Evolutionary conservation across 129 eudicot species (phyloP).

Genomic region (Deinandra increscens): DNA sequence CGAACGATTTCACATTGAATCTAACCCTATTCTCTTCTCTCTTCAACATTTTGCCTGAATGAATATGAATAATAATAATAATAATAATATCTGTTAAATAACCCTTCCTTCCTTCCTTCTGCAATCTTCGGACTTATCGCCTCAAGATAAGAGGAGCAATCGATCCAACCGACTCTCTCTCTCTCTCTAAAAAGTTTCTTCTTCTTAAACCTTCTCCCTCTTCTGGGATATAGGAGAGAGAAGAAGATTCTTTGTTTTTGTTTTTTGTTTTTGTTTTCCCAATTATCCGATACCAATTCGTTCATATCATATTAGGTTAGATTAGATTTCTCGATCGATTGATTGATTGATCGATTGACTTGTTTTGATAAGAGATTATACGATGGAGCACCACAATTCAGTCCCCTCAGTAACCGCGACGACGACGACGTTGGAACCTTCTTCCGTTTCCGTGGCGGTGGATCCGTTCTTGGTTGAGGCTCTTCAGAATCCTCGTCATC

Average conservation of each 20-base stretch:
- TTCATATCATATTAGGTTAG: not conserved
- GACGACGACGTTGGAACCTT: not conserved
- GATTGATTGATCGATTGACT: not conserved
- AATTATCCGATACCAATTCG: no score
- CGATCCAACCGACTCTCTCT: not conserved
- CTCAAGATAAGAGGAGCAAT: not conserved
- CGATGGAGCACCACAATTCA: conserved; percentile 3
- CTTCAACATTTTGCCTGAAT: no score
- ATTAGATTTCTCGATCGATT: not conserved
- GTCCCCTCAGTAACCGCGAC: not conserved
- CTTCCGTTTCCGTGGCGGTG: conserved; percentile 40
- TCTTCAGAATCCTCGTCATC: conserved; percentile 95
- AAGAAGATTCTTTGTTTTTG: conserved; percentile 1
- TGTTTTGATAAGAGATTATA: not conserved
- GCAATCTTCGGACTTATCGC: not conserved
- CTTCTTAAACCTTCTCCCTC: conserved; percentile 12
- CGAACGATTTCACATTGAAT: conserved; percentile 1
- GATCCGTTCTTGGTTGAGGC: conserved; percentile 93
- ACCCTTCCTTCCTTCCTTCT: no score
- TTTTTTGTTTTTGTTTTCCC: not conserved
- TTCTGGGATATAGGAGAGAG: not conserved
- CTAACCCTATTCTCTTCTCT: not conserved
- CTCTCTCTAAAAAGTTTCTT: not conserved
- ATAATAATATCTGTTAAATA: not conserved
- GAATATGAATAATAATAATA: no score